Percentiles rank a stretch among this genome's conserved stretches.
phyloP scores from a whole-genome alignment of 75 land plant genomes.

The Selaginella tamariscina region DNA sequence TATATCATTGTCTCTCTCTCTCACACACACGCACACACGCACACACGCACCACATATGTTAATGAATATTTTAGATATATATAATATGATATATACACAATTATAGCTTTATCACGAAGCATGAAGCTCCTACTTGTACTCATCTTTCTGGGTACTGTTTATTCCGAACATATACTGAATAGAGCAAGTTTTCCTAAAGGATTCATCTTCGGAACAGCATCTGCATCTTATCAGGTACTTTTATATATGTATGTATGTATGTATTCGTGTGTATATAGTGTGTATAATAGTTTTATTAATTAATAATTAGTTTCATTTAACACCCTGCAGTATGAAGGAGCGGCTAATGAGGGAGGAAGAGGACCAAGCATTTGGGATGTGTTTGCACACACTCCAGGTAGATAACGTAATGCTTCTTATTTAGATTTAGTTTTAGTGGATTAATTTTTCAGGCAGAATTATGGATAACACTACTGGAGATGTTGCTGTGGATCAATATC shows the following conservation, averaged over 20 bases:
- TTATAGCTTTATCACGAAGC: neutral
- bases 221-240: neutral
- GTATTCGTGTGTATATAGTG: too few relatives aligned
- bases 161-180: neutral
- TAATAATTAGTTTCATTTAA: too few relatives aligned
- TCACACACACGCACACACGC: too few relatives aligned
- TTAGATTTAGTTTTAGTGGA: neutral
- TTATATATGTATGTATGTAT: too few relatives aligned
- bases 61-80: too few relatives aligned
- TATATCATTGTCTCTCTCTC: too few relatives aligned
- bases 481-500: conserved; percentile 1
- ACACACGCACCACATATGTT: too few relatives aligned
- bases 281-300: too few relatives aligned
- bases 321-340: conserved; percentile 48
- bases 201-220: conserved; percentile 1
- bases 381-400: conserved; percentile 34
- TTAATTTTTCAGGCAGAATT: neutral
- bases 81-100: neutral
- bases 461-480: neutral
- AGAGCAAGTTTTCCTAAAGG: conserved; percentile 1
- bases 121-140: too few relatives aligned
- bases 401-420: neutral
- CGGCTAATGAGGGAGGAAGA: conserved; percentile 41
- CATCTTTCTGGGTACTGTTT: too few relatives aligned
- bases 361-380: conserved; percentile 63